Base-by-base conservation (phyloP, 192 early-diverging fungal species). In the Geranomyces variabilis region DNA sequence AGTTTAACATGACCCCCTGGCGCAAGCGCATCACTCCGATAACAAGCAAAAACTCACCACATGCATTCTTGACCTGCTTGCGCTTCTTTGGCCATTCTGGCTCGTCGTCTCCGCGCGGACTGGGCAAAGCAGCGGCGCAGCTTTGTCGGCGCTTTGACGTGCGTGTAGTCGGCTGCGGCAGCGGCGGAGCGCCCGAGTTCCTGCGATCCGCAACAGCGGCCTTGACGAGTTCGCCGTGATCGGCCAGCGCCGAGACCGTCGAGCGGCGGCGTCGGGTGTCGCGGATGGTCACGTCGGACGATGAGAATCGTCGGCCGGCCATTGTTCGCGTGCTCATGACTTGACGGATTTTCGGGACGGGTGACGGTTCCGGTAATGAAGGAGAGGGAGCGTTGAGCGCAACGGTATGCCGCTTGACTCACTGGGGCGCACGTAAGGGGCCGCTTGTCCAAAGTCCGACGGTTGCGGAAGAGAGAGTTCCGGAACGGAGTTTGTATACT, bases 11-110 rank as follows among this genome's bases (percentile, higher is more conserved):
- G 64, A 63, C 30, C 61, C 61, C 21, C 21, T 34, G 13, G 26
- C 12, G 41, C n/a, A 1, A 41, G 19, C 19, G 29, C 63, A 65
- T 15, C 63, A n/a, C n/a, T n/a, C n/a, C n/a, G n/a, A n/a, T n/a
- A n/a, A 41, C 36, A 60, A 60, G 9, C 15, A 60, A 28, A 34
- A 19, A 30, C 80, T 75, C 85, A 90, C 89, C 89, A 84, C 93
- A 95, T 10, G 93, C 93, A 74, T 93, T 95, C 69, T 95, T 95
- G 49, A 95, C 93, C 73, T 95, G 93, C 34, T 86, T 83, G 63
- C 93, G 85, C 63, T 92, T 93, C 62, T 62, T 75, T n/a, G 73
- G 58, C 63, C 63, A 64, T 21, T 64, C 63, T n/a, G 33, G 21
- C 28, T 64, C 41, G 5, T 41, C 36, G 36, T 41, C 36, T 5